These are phyloP conservation scores for Diutina rugosa DNA, from an alignment of 1,139 yeast genomes.

Conservation along the genomic window DNA sequence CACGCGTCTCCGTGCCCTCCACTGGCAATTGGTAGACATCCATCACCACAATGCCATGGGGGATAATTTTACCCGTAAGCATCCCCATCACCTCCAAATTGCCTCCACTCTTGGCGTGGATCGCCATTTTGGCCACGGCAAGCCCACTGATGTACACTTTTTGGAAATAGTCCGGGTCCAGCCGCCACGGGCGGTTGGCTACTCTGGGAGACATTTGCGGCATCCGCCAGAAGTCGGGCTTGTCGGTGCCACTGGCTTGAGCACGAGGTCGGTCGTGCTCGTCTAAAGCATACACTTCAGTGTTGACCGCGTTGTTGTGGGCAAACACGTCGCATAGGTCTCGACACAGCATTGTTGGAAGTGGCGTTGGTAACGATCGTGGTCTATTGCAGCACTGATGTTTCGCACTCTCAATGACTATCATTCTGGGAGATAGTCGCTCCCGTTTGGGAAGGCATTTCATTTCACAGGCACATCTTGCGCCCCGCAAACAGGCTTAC, in stretches of 20 bases:
- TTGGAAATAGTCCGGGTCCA: slow-evolving; percentile 47
- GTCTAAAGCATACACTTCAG: not conserved
- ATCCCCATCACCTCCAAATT: slow-evolving; percentile 93
- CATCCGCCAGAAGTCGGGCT: not conserved
- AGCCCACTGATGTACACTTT: slow-evolving; percentile 58
- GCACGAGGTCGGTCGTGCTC: not conserved
- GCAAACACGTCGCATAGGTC: not conserved
- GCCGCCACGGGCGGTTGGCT: slow-evolving; percentile 24
- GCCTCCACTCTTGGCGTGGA: slow-evolving; percentile 80
- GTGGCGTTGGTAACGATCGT: not conserved
- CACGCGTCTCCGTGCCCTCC: slow-evolving; percentile 92
- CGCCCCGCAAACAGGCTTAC: not conserved
- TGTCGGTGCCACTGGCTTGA: not conserved
- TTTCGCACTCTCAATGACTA: no score
- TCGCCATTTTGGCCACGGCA: slow-evolving; percentile 68
- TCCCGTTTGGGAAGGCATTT: no score
- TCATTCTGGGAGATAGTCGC: no score
- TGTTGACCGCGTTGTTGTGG: not conserved
- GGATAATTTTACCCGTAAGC: slow-evolving; percentile 65
- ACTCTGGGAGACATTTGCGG: not conserved
- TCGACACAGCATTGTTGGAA: not conserved
- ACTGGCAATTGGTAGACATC: slow-evolving; percentile 86
- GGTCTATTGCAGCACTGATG: not conserved
- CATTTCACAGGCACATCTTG: no score
- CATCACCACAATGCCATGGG: slow-evolving; percentile 51